Evolutionary conservation across 192 early-diverging fungal genomes (phyloP), one percentile per base, ranked within the genome.

Genomic region (Pilobolus umbonatus): DNA sequence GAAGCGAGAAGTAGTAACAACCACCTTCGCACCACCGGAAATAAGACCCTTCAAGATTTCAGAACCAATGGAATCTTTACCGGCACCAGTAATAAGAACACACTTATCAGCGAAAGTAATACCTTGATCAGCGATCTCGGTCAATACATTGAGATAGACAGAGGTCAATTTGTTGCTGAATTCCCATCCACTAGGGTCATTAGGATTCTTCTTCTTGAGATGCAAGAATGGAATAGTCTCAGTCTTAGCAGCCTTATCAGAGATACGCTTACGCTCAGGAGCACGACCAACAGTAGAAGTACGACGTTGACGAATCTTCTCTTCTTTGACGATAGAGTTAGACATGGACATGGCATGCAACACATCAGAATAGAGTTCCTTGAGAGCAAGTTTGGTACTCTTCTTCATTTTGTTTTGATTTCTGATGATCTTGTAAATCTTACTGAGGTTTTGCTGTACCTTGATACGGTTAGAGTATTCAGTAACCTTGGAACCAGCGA

Each of bases 1-100:
- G 79, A 90, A 94, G 52, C 90, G 84, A 4, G 93, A 95, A 31
- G 95, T 97, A 10, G 95, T 97, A 6, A 89, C 92, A 56, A 97
- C 74, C 24, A 95, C 92, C 61, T 84, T 75, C 44, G 89, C 90
- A 55, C 95, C 95, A 60, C 93, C 95, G 19, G 83, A 78, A 19
- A 98, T 74, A 50, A 96, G 75, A 25, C 85, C 85, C 75, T 88
- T 82, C 47, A 98, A 74, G 40, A 95, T 73, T 57, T 90, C 80
- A 17, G 89, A 80, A 59, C 88, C 95, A 64, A 98, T 98, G 0
- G 93, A 96, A 50, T 83, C 93, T 47, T 79, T 83, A 68, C 93
- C 90, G 65, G 88, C 88, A 52, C 95, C 95, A 29, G 93, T 98
- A 38, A 96, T 79, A 19, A 98, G 82, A 30, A 85, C 92, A 69